Percentiles rank a stretch among this genome's conserved stretches.
phyloP scores from a whole-genome alignment of 257 asterid genomes.

The Jacaranda mimosifolia region DNA sequence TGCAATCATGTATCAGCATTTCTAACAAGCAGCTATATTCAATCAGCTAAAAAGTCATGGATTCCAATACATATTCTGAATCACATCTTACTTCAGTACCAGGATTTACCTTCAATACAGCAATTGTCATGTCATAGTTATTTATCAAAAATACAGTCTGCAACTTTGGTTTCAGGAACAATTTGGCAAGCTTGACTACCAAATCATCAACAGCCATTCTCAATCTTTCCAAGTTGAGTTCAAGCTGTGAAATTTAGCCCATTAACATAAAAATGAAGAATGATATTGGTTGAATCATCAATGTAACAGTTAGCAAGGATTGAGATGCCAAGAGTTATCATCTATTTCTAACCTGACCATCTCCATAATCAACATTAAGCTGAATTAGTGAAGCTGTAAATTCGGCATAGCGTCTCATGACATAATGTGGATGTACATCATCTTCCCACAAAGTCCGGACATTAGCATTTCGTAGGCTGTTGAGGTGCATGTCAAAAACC shows the following conservation, averaged over 20 bases:
- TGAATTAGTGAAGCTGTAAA: slow-evolving; percentile 94
- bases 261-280: slow-evolving; percentile 31
- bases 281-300: slow-evolving; percentile 22
- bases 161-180: slow-evolving; percentile 77
- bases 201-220: slow-evolving; percentile 96
- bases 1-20: background rate
- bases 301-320: slow-evolving; percentile 32
- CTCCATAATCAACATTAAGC: slow-evolving; percentile 93
- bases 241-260: slow-evolving; percentile 66
- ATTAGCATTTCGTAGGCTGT: slow-evolving; percentile 89
- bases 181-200: slow-evolving; percentile 87
- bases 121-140: slow-evolving; percentile 97
- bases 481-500: slow-evolving; percentile 98
- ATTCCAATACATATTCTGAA: slow-evolving; percentile 16
- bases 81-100: slow-evolving; percentile 4
- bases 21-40: slow-evolving; percentile 11
- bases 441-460: slow-evolving; percentile 92
- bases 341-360: slow-evolving; percentile 85
- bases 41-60: slow-evolving; percentile 20
- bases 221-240: slow-evolving; percentile 92
- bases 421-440: slow-evolving; percentile 98
- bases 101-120: slow-evolving; percentile 84
- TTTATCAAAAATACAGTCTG: slow-evolving; percentile 92
- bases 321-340: slow-evolving; percentile 29
- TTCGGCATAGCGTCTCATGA: slow-evolving; percentile 99